Conservation (phyloP, 1,284 basidiomycete genomes). For the Ganoderma resinaceum region DNA sequence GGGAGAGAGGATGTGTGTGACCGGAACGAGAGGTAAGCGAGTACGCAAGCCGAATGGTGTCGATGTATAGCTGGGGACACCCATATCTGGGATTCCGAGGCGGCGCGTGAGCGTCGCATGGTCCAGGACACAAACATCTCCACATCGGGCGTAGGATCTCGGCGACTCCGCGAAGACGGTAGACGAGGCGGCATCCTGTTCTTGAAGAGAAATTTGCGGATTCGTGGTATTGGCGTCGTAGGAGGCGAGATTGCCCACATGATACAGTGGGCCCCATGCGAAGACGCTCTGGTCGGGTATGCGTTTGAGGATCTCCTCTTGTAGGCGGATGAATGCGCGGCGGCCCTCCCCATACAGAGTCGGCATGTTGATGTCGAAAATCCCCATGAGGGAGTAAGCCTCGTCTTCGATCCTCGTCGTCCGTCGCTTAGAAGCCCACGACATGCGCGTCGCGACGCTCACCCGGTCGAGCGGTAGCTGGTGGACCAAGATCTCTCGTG, state of each 20-base stretch:
- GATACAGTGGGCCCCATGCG: background rate
- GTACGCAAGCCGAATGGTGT: background rate
- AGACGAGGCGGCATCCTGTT: background rate
- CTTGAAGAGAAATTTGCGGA: background rate
- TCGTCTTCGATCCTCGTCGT: conserved; percentile 1
- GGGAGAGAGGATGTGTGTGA: background rate
- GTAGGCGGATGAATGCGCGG: conserved; percentile 1
- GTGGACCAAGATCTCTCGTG: background rate
- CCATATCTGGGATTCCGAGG: background rate
- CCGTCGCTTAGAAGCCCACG: conserved; percentile 6
- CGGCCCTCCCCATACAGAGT: background rate
- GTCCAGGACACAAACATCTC: background rate
- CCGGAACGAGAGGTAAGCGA: background rate
- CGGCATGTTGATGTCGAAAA: conserved; percentile 1
- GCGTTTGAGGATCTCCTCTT: background rate
- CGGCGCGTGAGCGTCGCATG: background rate
- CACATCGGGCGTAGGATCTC: background rate
- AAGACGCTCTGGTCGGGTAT: background rate
- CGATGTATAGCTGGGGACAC: background rate
- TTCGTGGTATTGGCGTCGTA: background rate
- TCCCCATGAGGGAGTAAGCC: conserved; percentile 5
- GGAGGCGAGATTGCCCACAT: background rate
- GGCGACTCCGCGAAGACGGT: background rate
- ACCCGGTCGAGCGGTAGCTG: background rate
- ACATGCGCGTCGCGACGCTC: conserved; percentile 17